Evolutionary conservation across 176 grass and related monocot genomes (phyloP), one percentile per base, ranked within the genome.

Genomic region (Ensete ventricosum): DNA sequence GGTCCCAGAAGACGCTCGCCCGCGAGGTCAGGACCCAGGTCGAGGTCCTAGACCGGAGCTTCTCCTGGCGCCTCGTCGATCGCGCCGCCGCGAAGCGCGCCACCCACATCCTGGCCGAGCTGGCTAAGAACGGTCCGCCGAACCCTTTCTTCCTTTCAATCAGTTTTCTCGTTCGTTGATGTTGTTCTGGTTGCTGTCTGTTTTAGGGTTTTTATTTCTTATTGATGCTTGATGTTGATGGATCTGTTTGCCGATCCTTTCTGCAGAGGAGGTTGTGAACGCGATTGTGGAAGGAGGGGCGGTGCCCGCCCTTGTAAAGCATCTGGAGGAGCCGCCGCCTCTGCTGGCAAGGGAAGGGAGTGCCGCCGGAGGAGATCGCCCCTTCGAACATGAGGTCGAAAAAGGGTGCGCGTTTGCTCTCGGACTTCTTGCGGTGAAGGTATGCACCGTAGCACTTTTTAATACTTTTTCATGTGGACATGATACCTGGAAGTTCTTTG

Each of bases 401-500:
- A 99, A 99, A 76, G 96, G 96, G 19, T 81, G 91, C 57, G 96
- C 96, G 64, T 99, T 99, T 72, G 91, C 91, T 73, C 90, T 99
- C 6, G 96, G 96, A 27, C 96, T 99, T 77, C 91, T 99, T 14
- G 91, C 96, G 24, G 96, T 99, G 52, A 99, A 99, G 96, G 96
- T 97, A 83, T 43, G 4, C 34, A 43, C 34, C 4, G 34, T 43
- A 43, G 34, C 34, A 6, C 34, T 43, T 43, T 43, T 43, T 43
- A 6, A 6, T 43, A 43, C 34, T 43, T 43, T 43, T 43, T 43
- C 4, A 6, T 43, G 34, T 43, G 34, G 34, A 43, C 34, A 43
- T 43, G 34, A 43, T 0, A 43, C 34, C 34, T 43, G 34, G 34
- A 43, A 43, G 34, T 4, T 34, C 29, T 43, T 43, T 43, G 34